These are phyloP conservation scores for Ricinus communis DNA, from an alignment of 345 rosid species.

Conservation along the genomic window DNA sequence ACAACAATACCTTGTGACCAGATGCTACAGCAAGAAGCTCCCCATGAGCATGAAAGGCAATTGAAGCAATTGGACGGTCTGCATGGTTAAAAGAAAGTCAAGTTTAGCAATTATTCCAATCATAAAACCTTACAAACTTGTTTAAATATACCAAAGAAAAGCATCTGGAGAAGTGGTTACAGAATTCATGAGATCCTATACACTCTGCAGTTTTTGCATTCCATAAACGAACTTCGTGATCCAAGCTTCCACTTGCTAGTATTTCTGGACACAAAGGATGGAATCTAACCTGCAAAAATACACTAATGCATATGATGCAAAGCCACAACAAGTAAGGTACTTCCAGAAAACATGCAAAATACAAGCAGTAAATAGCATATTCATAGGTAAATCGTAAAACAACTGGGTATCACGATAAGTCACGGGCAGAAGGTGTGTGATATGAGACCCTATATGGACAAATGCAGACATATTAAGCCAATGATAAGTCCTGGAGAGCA, in stretches of 20 bases:
- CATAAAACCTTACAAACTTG: neutral
- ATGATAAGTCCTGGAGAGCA: neutral
- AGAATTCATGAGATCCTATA: constrained; percentile 61
- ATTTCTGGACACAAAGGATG: constrained; percentile 58
- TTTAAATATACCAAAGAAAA: neutral
- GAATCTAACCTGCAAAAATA: constrained; percentile 53
- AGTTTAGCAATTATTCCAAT: neutral
- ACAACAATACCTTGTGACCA: constrained; percentile 60
- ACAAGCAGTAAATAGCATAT: neutral
- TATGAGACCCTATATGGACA: neutral
- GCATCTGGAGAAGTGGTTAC: constrained; percentile 27
- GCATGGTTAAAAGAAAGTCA: constrained; percentile 21
- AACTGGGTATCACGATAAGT: neutral
- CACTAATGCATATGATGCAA: constrained; percentile 1
- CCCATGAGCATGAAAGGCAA: constrained; percentile 77
- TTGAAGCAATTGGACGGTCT: constrained; percentile 78
- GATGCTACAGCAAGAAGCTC: constrained; percentile 74
- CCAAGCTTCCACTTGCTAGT: constrained; percentile 77
- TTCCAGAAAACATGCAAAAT: neutral
- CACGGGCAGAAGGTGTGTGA: neutral
- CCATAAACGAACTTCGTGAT: constrained; percentile 76
- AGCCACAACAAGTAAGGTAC: neutral
- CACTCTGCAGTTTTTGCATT: constrained; percentile 67
- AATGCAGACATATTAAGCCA: neutral
- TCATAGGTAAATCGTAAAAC: neutral